Base-by-base conservation (phyloP, 352 stramenopile genomes). In the Pythium apleroticum region DNA sequence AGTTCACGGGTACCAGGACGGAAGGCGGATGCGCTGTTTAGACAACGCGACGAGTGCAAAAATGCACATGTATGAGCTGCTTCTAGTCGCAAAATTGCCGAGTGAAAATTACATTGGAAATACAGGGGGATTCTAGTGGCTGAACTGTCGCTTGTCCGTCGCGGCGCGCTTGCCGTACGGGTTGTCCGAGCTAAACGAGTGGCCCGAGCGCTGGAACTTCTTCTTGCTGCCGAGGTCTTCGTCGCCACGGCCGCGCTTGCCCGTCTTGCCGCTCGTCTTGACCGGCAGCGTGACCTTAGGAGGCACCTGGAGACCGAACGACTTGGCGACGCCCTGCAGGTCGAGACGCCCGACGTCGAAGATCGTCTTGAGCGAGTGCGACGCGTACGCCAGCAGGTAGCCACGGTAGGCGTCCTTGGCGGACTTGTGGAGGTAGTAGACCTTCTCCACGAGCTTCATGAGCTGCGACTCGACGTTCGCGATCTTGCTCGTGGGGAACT, bases 401-500 rank as follows among this genome's bases (percentile, higher is more conserved):
- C 90, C 96, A 52, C 97, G 81, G 76, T 99, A 99, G 0, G 97
- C 98, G 71, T 99, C 98, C 67, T 97, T 94, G 20, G 97, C 96
- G 4, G 91, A 96, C 66, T 97, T 98, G 84, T 99, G 97, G 49
- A 99, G 77, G 71, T 99, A 99, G 81, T 99, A 99, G 74, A 99
- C 99, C 81, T 98, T 99, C 74, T 98, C 95, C 57, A 99, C 97
- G 8, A 99, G 86, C 61, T 98, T 95, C 76, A 98, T 96, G 12
- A 99, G 80, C 75, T 99, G 97, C 49, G 84, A 95, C 74, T 99
- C 91, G 53, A 99, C 95, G 77, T 99, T 99, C 1, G 96, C 94
- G 54, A 99, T 91, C 81, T 99, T 99, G 30, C 93, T 97, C 52
- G 88, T 78, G 15, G 97, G 97, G 70, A 99, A 99, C 66, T 99